Evolutionary conservation across 768 basidiomycete genomes (phyloP).

Genomic region (Gymnopilus junonius): DNA sequence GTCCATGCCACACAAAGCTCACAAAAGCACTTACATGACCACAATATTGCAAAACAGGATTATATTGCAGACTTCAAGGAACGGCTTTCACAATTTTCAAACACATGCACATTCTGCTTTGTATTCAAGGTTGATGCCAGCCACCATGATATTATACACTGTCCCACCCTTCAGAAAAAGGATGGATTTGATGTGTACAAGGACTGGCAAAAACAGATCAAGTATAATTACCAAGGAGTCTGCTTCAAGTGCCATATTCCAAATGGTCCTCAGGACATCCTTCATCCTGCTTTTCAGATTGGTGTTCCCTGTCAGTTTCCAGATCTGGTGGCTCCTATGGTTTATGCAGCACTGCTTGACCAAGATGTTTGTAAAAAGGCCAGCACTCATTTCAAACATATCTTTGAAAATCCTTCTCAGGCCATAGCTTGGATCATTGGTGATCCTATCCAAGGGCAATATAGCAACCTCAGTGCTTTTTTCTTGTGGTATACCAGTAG

Average conservation of each 20-base stretch:
- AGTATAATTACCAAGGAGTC: neutral
- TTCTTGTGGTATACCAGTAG: neutral
- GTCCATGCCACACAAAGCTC: neutral
- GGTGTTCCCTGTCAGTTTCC: neutral
- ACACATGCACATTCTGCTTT: neutral
- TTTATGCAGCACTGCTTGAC: neutral
- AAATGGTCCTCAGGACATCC: neutral
- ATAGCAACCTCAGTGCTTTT: neutral
- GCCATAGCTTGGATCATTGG: neutral
- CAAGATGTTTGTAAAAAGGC: neutral
- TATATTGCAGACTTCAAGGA: neutral
- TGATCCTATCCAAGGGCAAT: neutral
- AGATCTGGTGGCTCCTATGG: neutral
- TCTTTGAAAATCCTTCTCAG: neutral
- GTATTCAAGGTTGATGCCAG: neutral
- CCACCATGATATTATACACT: neutral
- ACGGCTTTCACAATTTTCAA: neutral
- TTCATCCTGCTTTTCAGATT: neutral
- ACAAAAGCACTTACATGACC: neutral
- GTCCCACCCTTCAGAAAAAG: neutral
- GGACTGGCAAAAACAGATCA: neutral
- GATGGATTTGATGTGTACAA: neutral
- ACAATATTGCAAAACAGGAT: neutral
- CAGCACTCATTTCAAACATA: neutral
- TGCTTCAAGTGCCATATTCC: constrained; percentile 13